Conservation (phyloP, 129 eudicot species). For the Calendula officinalis region DNA sequence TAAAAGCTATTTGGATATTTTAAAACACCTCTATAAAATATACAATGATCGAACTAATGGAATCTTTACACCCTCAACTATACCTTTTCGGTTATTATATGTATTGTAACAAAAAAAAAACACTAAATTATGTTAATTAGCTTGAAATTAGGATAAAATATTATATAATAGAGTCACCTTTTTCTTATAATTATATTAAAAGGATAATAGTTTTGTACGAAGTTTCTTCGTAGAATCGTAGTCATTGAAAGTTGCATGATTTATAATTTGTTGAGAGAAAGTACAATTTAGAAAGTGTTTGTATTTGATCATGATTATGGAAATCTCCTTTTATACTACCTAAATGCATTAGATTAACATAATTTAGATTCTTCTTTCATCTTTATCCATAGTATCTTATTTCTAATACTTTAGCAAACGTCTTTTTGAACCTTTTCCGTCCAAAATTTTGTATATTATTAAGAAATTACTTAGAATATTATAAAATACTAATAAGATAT, state of each 20-base stretch:
- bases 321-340: slow-evolving; percentile 14
- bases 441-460: neutral
- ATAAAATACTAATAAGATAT: no score
- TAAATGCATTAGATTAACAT: slow-evolving; percentile 10
- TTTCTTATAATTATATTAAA: neutral
- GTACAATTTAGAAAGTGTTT: slow-evolving; percentile 27
- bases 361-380: slow-evolving; percentile 28
- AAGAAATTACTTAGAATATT: no score
- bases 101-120: neutral
- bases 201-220: slow-evolving; percentile 20
- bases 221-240: slow-evolving; percentile 26
- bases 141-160: neutral
- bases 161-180: no score
- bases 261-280: slow-evolving; percentile 25
- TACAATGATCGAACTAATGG: no score
- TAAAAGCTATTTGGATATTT: no score
- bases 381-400: slow-evolving; percentile 19
- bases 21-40: no score
- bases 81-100: no score
- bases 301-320: slow-evolving; percentile 28
- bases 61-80: no score
- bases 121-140: neutral
- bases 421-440: neutral
- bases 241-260: slow-evolving; percentile 22
- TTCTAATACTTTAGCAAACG: neutral